A percentile compares a stretch with the other conserved stretches of the same genome.
phyloP scores from a whole-genome alignment of 2,329 filamentous ascomycete genomes.

The Fusarium staphyleae region DNA sequence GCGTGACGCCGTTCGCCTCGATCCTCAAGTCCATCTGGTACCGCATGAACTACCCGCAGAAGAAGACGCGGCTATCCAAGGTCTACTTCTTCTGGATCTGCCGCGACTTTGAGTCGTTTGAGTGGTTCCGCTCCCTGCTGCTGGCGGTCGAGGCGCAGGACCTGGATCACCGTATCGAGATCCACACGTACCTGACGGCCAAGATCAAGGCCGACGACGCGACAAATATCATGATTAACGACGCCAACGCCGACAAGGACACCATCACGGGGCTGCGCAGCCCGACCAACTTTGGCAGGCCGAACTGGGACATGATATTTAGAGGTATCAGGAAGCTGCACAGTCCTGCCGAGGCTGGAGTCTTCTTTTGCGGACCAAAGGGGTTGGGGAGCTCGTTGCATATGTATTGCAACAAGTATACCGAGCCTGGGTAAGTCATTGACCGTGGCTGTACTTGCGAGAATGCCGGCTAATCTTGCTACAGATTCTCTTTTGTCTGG shows the following conservation, averaged over 20 bases:
- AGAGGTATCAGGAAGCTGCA: constrained; percentile 82
- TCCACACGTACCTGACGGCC: constrained; percentile 86
- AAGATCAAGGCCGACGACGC: constrained; percentile 87
- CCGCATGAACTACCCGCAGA: constrained; percentile 85
- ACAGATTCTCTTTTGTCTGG: constrained; percentile 70
- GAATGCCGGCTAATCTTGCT: constrained; percentile 36
- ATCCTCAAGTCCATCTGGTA: constrained; percentile 95
- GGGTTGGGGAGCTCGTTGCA: constrained; percentile 78
- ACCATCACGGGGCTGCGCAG: constrained; percentile 83
- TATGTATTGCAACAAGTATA: constrained; percentile 88
- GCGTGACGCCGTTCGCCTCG: constrained; percentile 85
- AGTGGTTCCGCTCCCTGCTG: constrained; percentile 87
- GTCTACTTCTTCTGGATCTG: constrained; percentile 96
- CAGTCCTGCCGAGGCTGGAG: constrained; percentile 73
- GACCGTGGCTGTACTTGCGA: not conserved
- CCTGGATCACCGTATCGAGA: constrained; percentile 83
- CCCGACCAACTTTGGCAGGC: constrained; percentile 84
- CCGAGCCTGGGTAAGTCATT: constrained; percentile 72
- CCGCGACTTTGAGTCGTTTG: constrained; percentile 85
- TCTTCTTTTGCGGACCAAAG: constrained; percentile 89
- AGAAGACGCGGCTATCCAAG: constrained; percentile 80
- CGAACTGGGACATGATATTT: constrained; percentile 93
- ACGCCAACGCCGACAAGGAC: constrained; percentile 83
- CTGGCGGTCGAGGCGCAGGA: constrained; percentile 88
- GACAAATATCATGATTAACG: constrained; percentile 93